Conservation (phyloP, 768 basidiomycete species). For the Serendipita sp. region DNA sequence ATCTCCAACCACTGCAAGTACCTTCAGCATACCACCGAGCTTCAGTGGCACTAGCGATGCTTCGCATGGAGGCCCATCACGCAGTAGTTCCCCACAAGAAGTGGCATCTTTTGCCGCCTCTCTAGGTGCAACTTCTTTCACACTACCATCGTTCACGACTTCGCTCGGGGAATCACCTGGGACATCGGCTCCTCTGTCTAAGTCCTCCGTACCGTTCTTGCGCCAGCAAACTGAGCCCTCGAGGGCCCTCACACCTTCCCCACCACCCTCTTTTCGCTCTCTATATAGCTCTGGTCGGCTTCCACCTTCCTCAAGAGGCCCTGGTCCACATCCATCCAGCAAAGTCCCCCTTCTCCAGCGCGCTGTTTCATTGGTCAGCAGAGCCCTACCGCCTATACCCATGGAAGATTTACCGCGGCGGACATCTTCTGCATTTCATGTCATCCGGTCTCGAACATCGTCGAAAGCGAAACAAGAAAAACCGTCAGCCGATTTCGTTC, state of each 20-base stretch:
- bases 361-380: not conserved
- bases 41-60: slow-evolving; percentile 4
- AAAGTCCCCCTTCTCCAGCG: not conserved
- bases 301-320: not conserved
- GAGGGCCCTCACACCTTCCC: not conserved
- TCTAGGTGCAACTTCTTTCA: not conserved
- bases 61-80: not conserved
- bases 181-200: not conserved
- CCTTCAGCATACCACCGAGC: not conserved
- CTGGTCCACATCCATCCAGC: not conserved
- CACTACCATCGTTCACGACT: not conserved
- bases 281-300: not conserved
- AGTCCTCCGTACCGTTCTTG: not conserved
- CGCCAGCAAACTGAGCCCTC: not conserved
- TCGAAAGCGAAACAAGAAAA: not conserved
- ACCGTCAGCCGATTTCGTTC: not conserved
- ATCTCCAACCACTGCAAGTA: slow-evolving; percentile 4
- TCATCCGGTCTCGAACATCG: slow-evolving; percentile 1
- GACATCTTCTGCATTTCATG: slow-evolving; percentile 1
- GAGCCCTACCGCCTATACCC: not conserved
- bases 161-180: not conserved
- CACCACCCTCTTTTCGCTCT: not conserved
- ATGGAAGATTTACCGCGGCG: not conserved
- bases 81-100: not conserved
- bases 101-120: not conserved